Evolutionary conservation across 2,329 filamentous ascomycete genomes (phyloP).

Genomic region (Aspergillus sp.): DNA sequence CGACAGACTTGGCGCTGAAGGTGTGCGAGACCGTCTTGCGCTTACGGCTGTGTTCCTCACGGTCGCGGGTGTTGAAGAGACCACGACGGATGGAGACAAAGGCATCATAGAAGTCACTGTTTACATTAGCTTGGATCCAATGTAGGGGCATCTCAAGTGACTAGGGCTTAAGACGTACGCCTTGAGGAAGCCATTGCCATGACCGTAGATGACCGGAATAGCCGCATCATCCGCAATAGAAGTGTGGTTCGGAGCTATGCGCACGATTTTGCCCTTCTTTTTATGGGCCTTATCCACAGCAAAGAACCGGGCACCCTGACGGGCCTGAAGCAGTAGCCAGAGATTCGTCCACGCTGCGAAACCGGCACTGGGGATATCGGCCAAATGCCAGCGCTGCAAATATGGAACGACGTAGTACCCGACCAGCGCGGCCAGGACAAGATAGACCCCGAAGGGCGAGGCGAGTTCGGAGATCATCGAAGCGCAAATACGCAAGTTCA

Average conservation of each 20-base stretch:
- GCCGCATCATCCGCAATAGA: conserved; percentile 73
- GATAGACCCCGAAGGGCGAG: conserved; percentile 25
- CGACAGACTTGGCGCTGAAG: conserved; percentile 72
- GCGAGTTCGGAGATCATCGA: conserved; percentile 22
- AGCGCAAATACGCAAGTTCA: too few species aligned
- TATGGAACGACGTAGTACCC: conserved; percentile 53
- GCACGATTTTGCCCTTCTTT: conserved; percentile 68
- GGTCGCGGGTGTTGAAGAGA: conserved; percentile 81
- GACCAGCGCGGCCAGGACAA: conserved; percentile 43
- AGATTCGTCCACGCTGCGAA: conserved; percentile 62
- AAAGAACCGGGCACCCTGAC: conserved; percentile 57
- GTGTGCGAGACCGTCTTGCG: conserved; percentile 82
- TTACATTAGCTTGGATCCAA: background rate
- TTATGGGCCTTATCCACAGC: conserved; percentile 65
- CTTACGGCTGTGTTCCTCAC: conserved; percentile 76
- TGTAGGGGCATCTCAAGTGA: background rate
- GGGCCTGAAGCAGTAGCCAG: conserved; percentile 64
- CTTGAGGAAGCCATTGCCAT: conserved; percentile 68
- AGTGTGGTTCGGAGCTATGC: conserved; percentile 77
- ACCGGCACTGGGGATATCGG: conserved; percentile 44
- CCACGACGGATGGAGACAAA: conserved; percentile 81
- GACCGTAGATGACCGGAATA: conserved; percentile 69
- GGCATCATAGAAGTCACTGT: conserved; percentile 77
- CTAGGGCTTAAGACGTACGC: conserved; percentile 42
- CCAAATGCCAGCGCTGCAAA: conserved; percentile 47